phyloP scores from a whole-genome alignment of 208 protist genomes.

The Trypanosoma cruzi region DNA sequence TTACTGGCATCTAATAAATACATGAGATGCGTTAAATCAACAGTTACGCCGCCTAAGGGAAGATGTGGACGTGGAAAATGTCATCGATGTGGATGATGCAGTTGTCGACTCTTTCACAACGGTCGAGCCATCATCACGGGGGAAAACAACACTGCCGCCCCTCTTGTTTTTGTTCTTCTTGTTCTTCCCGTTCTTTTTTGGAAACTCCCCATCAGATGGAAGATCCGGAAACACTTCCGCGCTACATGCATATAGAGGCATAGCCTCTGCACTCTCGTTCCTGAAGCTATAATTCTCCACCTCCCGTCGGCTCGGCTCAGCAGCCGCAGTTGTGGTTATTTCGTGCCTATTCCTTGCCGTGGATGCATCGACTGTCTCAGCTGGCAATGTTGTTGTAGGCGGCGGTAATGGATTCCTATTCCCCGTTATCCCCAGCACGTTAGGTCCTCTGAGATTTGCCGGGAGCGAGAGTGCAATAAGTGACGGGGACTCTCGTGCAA shows the following conservation, averaged over 20 bases:
- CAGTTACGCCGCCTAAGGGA: not conserved
- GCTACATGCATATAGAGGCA: not conserved
- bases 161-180: not conserved
- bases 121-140: conserved; percentile 1
- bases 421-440: not conserved
- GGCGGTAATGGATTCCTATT: not conserved
- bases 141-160: not conserved
- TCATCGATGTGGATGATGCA: conserved; percentile 1
- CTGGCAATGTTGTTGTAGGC: not conserved
- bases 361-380: not conserved
- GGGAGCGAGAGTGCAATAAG: not conserved
- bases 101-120: conserved; percentile 6
- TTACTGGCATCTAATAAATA: not conserved
- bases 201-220: not conserved
- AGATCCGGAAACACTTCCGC: not conserved
- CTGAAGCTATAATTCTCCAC: not conserved
- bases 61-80: not conserved
- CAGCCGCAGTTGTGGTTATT: not conserved
- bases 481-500: conserved; percentile 16
- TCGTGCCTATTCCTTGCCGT: not conserved
- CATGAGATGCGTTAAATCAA: not conserved
- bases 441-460: not conserved
- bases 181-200: too few relatives aligned
- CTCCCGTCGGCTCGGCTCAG: not conserved
- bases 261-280: not conserved